Evolutionary conservation across 2,329 filamentous ascomycete species (phyloP).

Genomic region (Phialophora tarda): DNA sequence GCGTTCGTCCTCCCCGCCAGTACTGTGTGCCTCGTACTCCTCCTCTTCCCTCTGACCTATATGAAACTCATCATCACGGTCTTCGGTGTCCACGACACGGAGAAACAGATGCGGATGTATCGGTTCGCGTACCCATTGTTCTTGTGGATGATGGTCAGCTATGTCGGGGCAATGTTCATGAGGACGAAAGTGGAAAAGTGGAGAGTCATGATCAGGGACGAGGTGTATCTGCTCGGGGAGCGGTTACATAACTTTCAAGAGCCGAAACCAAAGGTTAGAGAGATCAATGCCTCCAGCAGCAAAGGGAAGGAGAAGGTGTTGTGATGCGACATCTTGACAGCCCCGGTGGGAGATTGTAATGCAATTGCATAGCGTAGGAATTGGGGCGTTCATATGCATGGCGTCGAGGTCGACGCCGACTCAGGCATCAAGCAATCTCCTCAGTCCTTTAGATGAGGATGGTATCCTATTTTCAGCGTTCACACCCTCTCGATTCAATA

Average conservation of each 20-base stretch:
- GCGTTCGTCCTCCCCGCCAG: slow-evolving; percentile 81
- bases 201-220: slow-evolving; percentile 83
- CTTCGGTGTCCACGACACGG: slow-evolving; percentile 19
- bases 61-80: slow-evolving; percentile 49
- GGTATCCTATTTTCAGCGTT: neutral
- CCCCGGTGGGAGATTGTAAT: neutral
- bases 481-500: no score
- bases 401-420: no score
- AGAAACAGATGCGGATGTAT: slow-evolving; percentile 56
- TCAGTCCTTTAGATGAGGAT: neutral
- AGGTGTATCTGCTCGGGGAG: slow-evolving; percentile 95
- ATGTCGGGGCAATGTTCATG: slow-evolving; percentile 37
- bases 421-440: neutral
- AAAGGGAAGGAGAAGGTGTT: slow-evolving; percentile 24
- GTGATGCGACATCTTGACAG: neutral
- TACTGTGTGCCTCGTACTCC: slow-evolving; percentile 65
- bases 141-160: slow-evolving; percentile 53
- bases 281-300: neutral
- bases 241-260: slow-evolving; percentile 92
- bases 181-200: slow-evolving; percentile 70
- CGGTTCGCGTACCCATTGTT: slow-evolving; percentile 76
- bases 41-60: slow-evolving; percentile 69
- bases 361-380: slow-evolving; percentile 7
- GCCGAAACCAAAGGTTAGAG: slow-evolving; percentile 6
- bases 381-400: neutral